Base-by-base conservation (phyloP, 169 alveolate genomes). In the Plasmodium fragile region DNA sequence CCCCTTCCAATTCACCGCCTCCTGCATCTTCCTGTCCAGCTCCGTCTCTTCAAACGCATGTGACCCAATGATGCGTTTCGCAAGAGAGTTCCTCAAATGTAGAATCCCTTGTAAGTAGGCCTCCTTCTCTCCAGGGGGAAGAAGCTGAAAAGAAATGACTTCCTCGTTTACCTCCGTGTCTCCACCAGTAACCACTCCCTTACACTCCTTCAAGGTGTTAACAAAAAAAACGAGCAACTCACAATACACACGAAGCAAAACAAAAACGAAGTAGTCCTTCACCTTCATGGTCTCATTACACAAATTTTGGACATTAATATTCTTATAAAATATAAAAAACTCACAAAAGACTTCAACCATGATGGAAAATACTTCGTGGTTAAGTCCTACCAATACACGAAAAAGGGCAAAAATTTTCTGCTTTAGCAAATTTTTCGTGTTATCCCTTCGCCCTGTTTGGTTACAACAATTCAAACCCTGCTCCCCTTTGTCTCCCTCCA, bases 201-300 rank as follows among this genome's bases (percentile, higher is more conserved):
- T 89, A n/a, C 59, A 89, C 8, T 89, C 94, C 34, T 59, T 89
- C 53, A 89, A 36, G 3, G 52, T 65, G 11, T 89, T 59, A 2
- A 72, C 11, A 34, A 89, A 89, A 69, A 77, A 77, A 32, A 65
- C 34, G 2, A 89, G 25, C 39, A 89, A 49, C 18, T 77, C 77
- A 25, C 71, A 89, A 52, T 89, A 89, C 4, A 30, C 81, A 13
- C 81, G 70, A 28, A 89, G 30, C 3, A 89, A 18, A 5, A 41
- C 45, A 16, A 78, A 89, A 2, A 89, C 28, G 70, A 89, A 89
- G 81, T 78, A 89, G 65, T 89, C 82, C 36, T 89, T 78, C 36
- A 43, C 73, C 8, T 89, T 89, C 18, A 55, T 18, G 2, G 36
- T n/a, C 65, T 77, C 90, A 13, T 34, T 77, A 34, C 52, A 89